Evolutionary conservation across 306 rosid genomes (phyloP).

Genomic region (Quercus alba): DNA sequence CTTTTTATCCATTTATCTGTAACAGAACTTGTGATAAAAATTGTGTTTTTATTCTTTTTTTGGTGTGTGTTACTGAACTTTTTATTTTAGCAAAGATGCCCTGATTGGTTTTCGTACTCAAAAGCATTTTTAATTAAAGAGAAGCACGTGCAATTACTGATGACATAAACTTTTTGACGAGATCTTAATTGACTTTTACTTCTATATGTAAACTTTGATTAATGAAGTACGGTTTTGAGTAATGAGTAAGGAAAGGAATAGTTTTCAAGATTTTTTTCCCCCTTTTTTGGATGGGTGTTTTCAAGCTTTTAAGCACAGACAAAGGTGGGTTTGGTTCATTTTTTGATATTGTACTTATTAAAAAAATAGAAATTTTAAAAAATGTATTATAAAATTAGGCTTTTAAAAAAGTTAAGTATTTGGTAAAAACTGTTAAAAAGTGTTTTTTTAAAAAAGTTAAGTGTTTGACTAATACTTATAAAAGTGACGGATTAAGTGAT

Average conservation of each 20-base stretch:
- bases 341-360: too few species aligned
- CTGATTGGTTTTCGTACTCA: background rate
- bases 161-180: background rate
- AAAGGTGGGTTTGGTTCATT: background rate
- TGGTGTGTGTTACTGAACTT: background rate
- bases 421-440: too few species aligned
- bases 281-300: too few species aligned
- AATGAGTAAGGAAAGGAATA: conserved; percentile 1
- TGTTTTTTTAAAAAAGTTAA: too few species aligned
- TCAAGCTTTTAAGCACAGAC: background rate
- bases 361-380: too few species aligned
- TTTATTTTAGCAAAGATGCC: too few species aligned
- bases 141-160: conserved; percentile 28
- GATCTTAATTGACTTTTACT: background rate
- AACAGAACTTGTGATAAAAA: background rate
- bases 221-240: background rate
- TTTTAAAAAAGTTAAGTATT: too few species aligned
- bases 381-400: too few species aligned
- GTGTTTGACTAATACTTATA: too few species aligned
- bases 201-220: background rate
- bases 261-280: background rate
- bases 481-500: too few species aligned
- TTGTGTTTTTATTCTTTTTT: background rate
- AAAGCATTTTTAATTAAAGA: conserved; percentile 8
- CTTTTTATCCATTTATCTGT: rapidly evolving